Evolutionary conservation across 371 early-diverging fungal genomes (phyloP), one percentile per base, ranked within the genome.

Genomic region (Mucor indicus): DNA sequence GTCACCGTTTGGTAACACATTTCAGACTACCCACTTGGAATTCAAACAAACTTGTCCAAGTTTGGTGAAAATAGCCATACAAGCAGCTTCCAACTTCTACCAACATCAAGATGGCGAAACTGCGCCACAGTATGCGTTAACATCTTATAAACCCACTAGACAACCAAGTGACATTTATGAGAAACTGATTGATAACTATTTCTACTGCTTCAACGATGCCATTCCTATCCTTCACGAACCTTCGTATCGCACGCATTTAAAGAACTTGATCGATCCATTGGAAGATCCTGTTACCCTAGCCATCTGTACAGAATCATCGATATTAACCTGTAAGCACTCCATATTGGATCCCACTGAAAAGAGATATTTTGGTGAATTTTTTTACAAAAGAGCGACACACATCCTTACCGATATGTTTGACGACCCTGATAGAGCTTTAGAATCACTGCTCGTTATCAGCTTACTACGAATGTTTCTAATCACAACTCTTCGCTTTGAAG

Each of bases 1-100:
- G 10, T 58, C 58, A n/a, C 58, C 58, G 0, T 58, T 58, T 39
- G 58, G 53, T 20, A 36, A 21, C 1, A 33, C 48, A 0, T 58
- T 52, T 30, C 37, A 43, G 11, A 35, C 37, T 3, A 43, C 27
- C 0, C 24, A 53, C 7, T 16, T 52, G n/a, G 9, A 33, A 4
- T 58, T 53, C 36, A 29, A 52, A 25, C 29, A 39, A 20, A 11
- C 15, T 3, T 21, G 32, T 1, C 37, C 49, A 0, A 48, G 53
- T 11, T 13, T 52, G 4, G 15, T 53, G n/a, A 16, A 52, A 11
- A 38, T 38, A n/a, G 48, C 53, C n/a, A 37, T 52, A 21, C 16
- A 45, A 2, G 8, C 40, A 0, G 13, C 47, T 2, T 3, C 46
- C 3, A 19, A 19, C 6, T 3, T 10, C 3, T 9, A 4, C 23